phyloP scores from a whole-genome alignment of 192 early-diverging fungal species.

The Linnemannia zychae region DNA sequence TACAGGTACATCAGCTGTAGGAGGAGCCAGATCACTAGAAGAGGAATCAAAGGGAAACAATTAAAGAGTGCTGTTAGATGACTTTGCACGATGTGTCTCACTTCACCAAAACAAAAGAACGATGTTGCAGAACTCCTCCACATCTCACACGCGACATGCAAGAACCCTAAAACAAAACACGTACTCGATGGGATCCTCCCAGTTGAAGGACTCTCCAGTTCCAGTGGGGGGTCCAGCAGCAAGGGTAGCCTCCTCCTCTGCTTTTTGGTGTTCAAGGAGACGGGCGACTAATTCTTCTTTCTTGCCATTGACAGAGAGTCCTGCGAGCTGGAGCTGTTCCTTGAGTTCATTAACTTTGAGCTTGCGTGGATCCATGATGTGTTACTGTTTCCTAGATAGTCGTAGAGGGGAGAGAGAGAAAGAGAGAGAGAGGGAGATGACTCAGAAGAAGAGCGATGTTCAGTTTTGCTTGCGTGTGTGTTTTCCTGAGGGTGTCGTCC shows the following conservation, averaged over 20 bases:
- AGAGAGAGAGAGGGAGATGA: neutral
- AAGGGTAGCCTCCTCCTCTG: conserved; percentile 50
- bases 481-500: neutral
- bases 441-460: neutral
- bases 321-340: conserved; percentile 66
- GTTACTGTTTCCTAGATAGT: neutral
- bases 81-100: neutral
- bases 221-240: conserved; percentile 48
- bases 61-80: neutral
- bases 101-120: neutral
- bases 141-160: neutral
- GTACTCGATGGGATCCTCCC: conserved; percentile 58
- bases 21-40: conserved; percentile 49
- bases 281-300: conserved; percentile 77
- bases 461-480: neutral
- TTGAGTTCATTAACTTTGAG: conserved; percentile 71
- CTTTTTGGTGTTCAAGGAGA: conserved; percentile 67
- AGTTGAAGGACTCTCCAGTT: conserved; percentile 51
- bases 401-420: neutral
- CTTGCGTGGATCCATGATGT: conserved; percentile 54
- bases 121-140: neutral
- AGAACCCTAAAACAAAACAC: neutral
- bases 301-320: conserved; percentile 71
- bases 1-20: conserved; percentile 10
- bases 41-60: neutral